Conservation (phyloP, 2,329 filamentous ascomycete species). For the Seiridium unicorne region DNA sequence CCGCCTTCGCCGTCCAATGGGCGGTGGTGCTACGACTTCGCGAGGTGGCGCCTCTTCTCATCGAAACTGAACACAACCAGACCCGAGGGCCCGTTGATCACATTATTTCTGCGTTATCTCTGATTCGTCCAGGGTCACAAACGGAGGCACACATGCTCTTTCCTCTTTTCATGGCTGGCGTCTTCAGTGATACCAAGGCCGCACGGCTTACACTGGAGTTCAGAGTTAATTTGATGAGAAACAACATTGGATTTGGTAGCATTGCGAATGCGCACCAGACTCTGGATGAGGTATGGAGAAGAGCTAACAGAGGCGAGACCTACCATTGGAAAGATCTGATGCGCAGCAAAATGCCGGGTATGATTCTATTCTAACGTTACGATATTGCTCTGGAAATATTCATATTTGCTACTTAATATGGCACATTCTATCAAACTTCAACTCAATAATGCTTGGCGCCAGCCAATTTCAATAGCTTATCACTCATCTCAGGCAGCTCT, state of each 20-base stretch:
- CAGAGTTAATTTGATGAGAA: neutral
- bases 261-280: neutral
- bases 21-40: neutral
- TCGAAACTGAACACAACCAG: neutral
- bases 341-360: neutral
- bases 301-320: neutral
- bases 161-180: neutral
- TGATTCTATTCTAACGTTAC: neutral
- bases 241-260: neutral
- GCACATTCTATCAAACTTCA: neutral
- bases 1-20: neutral
- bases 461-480: constrained; percentile 25
- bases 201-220: neutral
- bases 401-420: neutral
- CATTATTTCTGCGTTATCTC: neutral
- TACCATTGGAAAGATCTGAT: neutral
- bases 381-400: neutral
- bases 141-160: neutral
- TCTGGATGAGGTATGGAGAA: neutral
- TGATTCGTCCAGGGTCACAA: neutral
- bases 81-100: neutral
- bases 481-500: constrained; percentile 22
- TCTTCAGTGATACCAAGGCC: neutral
- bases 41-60: neutral
- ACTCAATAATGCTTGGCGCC: constrained; percentile 21